A percentile compares a stretch with the other conserved stretches of the same genome.
phyloP scores from a whole-genome alignment of 2,329 filamentous ascomycete species.

The Paradendryphiella salina region DNA sequence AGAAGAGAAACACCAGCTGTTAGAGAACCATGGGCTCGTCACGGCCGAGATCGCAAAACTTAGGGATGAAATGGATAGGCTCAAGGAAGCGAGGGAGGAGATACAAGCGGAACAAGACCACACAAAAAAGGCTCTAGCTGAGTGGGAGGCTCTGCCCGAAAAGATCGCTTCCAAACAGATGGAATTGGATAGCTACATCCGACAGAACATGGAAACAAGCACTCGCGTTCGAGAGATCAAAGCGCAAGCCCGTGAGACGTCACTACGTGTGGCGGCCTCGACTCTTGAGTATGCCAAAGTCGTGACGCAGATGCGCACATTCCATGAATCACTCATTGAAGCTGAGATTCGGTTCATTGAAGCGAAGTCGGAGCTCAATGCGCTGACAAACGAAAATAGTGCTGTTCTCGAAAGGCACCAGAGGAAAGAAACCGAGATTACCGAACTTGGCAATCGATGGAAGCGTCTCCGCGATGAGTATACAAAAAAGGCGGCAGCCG shows the following conservation, averaged over 20 bases:
- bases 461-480: slow-evolving; percentile 17
- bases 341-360: slow-evolving; percentile 74
- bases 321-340: slow-evolving; percentile 68
- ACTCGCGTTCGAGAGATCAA: slow-evolving; percentile 57
- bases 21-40: slow-evolving; percentile 28
- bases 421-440: slow-evolving; percentile 23
- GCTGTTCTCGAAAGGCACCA: slow-evolving; percentile 42
- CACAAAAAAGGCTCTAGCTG: slow-evolving; percentile 67
- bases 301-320: slow-evolving; percentile 64
- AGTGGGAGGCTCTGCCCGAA: slow-evolving; percentile 68
- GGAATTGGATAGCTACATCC: slow-evolving; percentile 50
- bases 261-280: slow-evolving; percentile 46
- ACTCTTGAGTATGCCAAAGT: slow-evolving; percentile 61
- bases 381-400: slow-evolving; percentile 66
- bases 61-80: slow-evolving; percentile 23
- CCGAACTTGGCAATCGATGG: slow-evolving; percentile 21
- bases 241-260: slow-evolving; percentile 38
- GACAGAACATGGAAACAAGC: slow-evolving; percentile 50
- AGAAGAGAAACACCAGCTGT: slow-evolving; percentile 45
- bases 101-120: slow-evolving; percentile 66
- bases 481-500: slow-evolving; percentile 21
- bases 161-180: slow-evolving; percentile 61
- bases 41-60: slow-evolving; percentile 36
- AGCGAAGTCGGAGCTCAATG: slow-evolving; percentile 75
- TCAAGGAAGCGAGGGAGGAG: slow-evolving; percentile 20